A percentile compares a stretch with the other conserved stretches of the same genome.
Conservation (phyloP, 352 stramenopile genomes). For the Phytophthora aleatoria region DNA sequence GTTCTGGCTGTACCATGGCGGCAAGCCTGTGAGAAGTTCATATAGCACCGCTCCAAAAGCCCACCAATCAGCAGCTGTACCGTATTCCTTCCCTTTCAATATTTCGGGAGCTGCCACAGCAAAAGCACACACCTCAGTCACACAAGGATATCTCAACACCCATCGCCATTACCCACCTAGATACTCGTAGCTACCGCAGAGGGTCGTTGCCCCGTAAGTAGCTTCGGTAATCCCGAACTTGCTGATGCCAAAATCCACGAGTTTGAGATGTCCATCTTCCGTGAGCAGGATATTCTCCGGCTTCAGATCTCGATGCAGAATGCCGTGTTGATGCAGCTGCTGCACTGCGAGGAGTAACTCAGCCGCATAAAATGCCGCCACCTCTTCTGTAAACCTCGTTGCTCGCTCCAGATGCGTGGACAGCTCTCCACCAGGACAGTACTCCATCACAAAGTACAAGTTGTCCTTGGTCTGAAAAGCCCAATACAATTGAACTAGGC, state of each 20-base stretch:
- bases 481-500: conserved; percentile 71
- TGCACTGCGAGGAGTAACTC: conserved; percentile 79
- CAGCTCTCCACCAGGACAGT: conserved; percentile 76
- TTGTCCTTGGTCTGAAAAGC: conserved; percentile 71
- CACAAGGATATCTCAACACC: too few species aligned
- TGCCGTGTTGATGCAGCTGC: conserved; percentile 84
- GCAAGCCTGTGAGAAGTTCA: conserved; percentile 77
- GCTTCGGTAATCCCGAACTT: conserved; percentile 83
- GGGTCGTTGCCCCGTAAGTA: conserved; percentile 58
- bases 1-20: conserved; percentile 80
- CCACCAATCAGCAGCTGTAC: conserved; percentile 84
- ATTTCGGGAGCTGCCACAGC: conserved; percentile 63
- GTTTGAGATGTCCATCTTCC: conserved; percentile 68
- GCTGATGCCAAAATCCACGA: conserved; percentile 85
- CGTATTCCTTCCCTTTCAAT: conserved; percentile 64
- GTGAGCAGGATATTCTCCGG: conserved; percentile 79
- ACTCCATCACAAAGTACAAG: conserved; percentile 86
- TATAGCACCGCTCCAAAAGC: conserved; percentile 78
- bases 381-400: conserved; percentile 53
- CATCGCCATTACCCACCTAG: conserved; percentile 45
- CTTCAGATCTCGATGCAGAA: conserved; percentile 86
- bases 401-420: conserved; percentile 57
- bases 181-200: conserved; percentile 86
- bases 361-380: conserved; percentile 71
- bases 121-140: not conserved